Evolutionary conservation across 140 eudicot species (phyloP).

Genomic region (Senecio squalidus): DNA sequence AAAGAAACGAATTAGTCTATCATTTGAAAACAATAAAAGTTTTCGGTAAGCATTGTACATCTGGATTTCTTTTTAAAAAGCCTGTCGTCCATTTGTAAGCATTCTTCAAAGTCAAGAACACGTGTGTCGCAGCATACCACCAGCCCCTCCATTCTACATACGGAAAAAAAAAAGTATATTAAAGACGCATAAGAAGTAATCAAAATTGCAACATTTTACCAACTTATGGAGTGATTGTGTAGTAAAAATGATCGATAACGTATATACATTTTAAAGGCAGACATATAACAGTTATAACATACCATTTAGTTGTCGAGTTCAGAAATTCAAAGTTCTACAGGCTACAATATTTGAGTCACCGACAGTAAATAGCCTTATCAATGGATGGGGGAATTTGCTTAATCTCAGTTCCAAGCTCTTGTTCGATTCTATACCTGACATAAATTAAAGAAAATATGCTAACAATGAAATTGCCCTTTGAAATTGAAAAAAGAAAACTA

Average conservation of each 20-base stretch:
- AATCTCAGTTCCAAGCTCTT: constrained; percentile 85
- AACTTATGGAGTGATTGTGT: not conserved
- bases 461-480: not conserved
- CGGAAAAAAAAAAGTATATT: too few species aligned
- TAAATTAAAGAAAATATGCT: not conserved
- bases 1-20: not conserved
- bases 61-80: not conserved
- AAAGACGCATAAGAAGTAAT: too few species aligned
- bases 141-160: constrained; percentile 12
- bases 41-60: constrained; percentile 4
- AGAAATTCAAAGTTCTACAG: not conserved
- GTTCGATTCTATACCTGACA: constrained; percentile 71
- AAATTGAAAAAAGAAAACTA: not conserved
- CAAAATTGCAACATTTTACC: too few species aligned
- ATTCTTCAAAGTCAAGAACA: not conserved
- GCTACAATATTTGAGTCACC: constrained; percentile 23
- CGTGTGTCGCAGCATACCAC: constrained; percentile 1
- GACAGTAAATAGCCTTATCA: constrained; percentile 73
- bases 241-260: not conserved
- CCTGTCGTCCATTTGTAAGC: constrained; percentile 3
- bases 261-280: not conserved
- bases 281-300: not conserved
- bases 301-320: constrained; percentile 5
- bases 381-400: constrained; percentile 80
- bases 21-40: constrained; percentile 14